Base-by-base conservation (phyloP, 495 filamentous ascomycete species). In the Tetracladium setigerum region DNA sequence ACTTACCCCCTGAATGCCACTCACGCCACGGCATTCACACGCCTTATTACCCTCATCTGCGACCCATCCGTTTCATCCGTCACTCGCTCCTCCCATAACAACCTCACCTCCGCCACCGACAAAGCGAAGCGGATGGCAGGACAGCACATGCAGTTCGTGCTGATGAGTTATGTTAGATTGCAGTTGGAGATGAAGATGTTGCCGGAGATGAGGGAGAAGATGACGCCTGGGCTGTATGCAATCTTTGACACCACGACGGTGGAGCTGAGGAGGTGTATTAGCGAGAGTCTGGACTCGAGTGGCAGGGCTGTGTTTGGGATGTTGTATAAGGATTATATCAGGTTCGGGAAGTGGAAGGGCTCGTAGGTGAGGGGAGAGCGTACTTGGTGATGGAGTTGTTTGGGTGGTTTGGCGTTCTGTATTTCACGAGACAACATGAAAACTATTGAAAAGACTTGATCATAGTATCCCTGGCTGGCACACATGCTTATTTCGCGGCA, bases 21-120 rank as follows among this genome's bases (percentile, higher is more conserved):
- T 1, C 75, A 88, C 46, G 83, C 83, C 4, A 65, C 71, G 34
- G 68, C 72, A 22, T 88, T 81, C 61, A 70, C 84, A 6, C 79
- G 87, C 5, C 73, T 94, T 19, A 67, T 95, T 27, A 84, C 80
- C 5, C 72, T 84, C 3, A 74, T 95, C 44, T 89, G 84, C 62
- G 83, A 90, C 44, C 89, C 89, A 12, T 84, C 81, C 12, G 77
- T 78, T 13, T 88, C 82, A 0, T 83, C 84, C 4, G 82, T 89
- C 1, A 67, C 81, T 5, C 68, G 73, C 12, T 62, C 69, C n/a
- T 49, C 58, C 19, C 72, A 61, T 35, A 54, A 55, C 18, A 62
- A 55, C 41, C 73, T 95, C 13, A 83, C 79, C 41, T 87, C 89
- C 46, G 80, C 86, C 46, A 84, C 82, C 6, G 84, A 86, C 53